These are phyloP conservation scores for Massariosphaeria phaeospora DNA, from an alignment of 495 filamentous ascomycete species.

Conservation along the genomic window DNA sequence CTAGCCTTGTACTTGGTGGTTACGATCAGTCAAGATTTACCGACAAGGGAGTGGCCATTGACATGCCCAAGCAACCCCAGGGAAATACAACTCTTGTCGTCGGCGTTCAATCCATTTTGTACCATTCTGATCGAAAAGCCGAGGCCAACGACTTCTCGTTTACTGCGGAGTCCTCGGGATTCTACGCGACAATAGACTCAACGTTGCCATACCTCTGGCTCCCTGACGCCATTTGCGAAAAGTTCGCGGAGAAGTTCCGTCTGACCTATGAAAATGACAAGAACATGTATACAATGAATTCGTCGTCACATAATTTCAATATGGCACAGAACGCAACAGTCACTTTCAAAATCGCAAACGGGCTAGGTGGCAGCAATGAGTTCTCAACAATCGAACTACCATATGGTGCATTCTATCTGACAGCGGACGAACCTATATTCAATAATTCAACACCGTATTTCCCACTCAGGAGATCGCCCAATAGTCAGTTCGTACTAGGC, in stretches of 20 bases:
- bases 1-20: conserved; percentile 24
- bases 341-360: conserved; percentile 6
- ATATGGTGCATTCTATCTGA: conserved; percentile 36
- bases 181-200: conserved; percentile 27
- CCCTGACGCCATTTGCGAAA: conserved; percentile 24
- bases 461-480: conserved; percentile 33
- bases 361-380: background rate
- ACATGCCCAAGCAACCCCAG: background rate
- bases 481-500: conserved; percentile 34
- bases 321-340: conserved; percentile 19
- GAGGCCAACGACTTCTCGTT: conserved; percentile 16
- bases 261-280: conserved; percentile 15
- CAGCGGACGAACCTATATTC: conserved; percentile 10
- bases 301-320: conserved; percentile 19
- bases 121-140: conserved; percentile 2
- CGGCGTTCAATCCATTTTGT: conserved; percentile 22
- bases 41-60: conserved; percentile 1
- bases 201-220: conserved; percentile 32
- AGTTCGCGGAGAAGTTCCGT: conserved; percentile 17
- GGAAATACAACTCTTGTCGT: conserved; percentile 25
- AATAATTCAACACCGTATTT: conserved; percentile 33
- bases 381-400: conserved; percentile 32
- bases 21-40: conserved; percentile 25
- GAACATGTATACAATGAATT: conserved; percentile 25
- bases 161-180: conserved; percentile 1